Conservation (phyloP, 1,139 yeast genomes). For the Insectozyma bohioensis region DNA sequence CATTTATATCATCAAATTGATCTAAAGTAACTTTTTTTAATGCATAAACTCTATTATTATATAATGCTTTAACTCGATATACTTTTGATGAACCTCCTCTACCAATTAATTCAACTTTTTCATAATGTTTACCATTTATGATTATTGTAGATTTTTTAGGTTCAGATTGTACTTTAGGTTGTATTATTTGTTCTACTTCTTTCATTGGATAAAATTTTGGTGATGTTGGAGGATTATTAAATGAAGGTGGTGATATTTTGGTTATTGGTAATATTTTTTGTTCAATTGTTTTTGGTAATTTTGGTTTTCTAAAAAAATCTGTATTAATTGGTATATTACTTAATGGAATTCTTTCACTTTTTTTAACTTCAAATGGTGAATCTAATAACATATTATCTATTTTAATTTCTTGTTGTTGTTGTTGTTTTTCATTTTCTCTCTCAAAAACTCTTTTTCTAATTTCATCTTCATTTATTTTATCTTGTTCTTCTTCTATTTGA, state of each 20-base stretch:
- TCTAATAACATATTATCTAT: slow-evolving; percentile 18
- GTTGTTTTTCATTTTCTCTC: background rate
- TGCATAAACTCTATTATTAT: slow-evolving; percentile 64
- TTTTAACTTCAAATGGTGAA: slow-evolving; percentile 9
- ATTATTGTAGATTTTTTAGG: slow-evolving; percentile 26
- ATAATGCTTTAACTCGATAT: slow-evolving; percentile 65
- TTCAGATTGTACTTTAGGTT: slow-evolving; percentile 2
- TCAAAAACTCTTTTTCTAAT: background rate
- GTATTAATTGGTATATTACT: slow-evolving; percentile 14
- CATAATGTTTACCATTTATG: slow-evolving; percentile 64
- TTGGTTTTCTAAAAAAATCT: slow-evolving; percentile 20
- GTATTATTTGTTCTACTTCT: background rate
- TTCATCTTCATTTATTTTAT: slow-evolving; percentile 2
- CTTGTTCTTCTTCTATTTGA: background rate
- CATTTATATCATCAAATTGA: slow-evolving; percentile 73
- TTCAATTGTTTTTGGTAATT: slow-evolving; percentile 12
- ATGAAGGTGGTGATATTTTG: slow-evolving; percentile 3
- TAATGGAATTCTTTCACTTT: slow-evolving; percentile 17
- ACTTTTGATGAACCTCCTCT: slow-evolving; percentile 95
- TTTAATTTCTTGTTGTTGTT: slow-evolving; percentile 23
- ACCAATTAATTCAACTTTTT: slow-evolving; percentile 77
- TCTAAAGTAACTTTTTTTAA: slow-evolving; percentile 80
- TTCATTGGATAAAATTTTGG: background rate
- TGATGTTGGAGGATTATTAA: background rate
- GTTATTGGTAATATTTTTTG: slow-evolving; percentile 1